Evolutionary conservation across 2,329 filamentous ascomycete species (phyloP).

Genomic region (Claviceps sp.): DNA sequence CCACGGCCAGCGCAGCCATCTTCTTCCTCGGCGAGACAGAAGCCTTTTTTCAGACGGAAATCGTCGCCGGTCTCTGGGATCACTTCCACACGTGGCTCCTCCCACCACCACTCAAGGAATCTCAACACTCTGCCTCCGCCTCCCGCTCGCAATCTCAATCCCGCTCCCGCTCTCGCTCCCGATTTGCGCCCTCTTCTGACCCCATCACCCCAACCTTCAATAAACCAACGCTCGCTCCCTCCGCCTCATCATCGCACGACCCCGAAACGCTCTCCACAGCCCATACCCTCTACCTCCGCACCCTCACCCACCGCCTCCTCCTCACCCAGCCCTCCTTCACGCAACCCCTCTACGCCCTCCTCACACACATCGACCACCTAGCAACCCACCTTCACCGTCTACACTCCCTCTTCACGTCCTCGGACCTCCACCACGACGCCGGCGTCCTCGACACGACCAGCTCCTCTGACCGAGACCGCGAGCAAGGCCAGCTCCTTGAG

Average conservation of each 20-base stretch:
- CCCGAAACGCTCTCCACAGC: conserved; percentile 73
- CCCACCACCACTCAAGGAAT: conserved; percentile 7
- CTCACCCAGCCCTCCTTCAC: conserved; percentile 53
- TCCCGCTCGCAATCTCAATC: background rate
- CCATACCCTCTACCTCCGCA: conserved; percentile 62
- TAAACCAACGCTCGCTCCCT: background rate
- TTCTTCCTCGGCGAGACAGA: conserved; percentile 85
- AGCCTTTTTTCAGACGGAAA: conserved; percentile 78
- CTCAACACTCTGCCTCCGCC: background rate
- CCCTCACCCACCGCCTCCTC: conserved; percentile 52
- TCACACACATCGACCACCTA: conserved; percentile 68
- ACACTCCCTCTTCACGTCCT: conserved; percentile 59
- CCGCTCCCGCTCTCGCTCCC: no score
- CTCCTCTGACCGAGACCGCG: conserved; percentile 49
- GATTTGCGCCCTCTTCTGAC: no score
- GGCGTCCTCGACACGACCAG: conserved; percentile 64
- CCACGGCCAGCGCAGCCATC: conserved; percentile 71
- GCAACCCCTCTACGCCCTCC: conserved; percentile 48
- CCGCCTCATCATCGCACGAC: conserved; percentile 40
- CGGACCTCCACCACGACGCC: conserved; percentile 71
- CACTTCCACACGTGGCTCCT: conserved; percentile 67
- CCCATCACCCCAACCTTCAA: background rate
- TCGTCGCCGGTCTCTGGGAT: conserved; percentile 69
- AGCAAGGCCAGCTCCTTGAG: conserved; percentile 54
- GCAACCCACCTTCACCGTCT: conserved; percentile 64